These are phyloP conservation scores for Acer negundo DNA, from an alignment of 345 rosid genomes.

Conservation along the genomic window DNA sequence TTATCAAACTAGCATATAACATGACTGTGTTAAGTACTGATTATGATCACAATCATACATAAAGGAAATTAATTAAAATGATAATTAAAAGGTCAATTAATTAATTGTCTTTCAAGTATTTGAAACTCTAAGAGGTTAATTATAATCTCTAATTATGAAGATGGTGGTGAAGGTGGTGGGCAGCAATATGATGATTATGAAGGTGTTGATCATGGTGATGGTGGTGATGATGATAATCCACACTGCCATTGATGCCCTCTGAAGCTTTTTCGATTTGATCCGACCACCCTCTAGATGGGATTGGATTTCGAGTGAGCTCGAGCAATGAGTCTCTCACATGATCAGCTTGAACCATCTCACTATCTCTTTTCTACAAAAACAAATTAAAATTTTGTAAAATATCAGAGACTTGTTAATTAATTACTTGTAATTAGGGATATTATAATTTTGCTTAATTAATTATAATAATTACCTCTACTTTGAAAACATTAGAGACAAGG, in stretches of 20 bases:
- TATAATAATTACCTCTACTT: conserved; percentile 66
- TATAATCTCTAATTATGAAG: not conserved
- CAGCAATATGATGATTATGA: conserved; percentile 30
- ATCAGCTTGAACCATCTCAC: conserved; percentile 77
- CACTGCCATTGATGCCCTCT: conserved; percentile 32
- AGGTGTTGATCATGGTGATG: conserved; percentile 45
- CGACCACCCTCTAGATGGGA: conserved; percentile 53
- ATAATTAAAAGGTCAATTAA: not conserved
- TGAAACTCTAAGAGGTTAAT: not conserved
- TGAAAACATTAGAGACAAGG: conserved; percentile 87
- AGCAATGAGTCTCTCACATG: conserved; percentile 76
- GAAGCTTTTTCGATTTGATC: conserved; percentile 41
- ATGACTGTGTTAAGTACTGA: not conserved
- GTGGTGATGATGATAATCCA: conserved; percentile 43
- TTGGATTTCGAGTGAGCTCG: conserved; percentile 66
- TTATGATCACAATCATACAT: not conserved
- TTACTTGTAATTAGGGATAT: too few species aligned
- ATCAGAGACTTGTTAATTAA: not conserved
- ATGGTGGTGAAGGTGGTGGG: conserved; percentile 6
- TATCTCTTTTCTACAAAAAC: conserved; percentile 67
- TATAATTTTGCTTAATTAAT: too few species aligned
- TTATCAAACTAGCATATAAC: not conserved
- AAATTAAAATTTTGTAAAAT: conserved; percentile 5
- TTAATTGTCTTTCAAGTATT: not conserved
- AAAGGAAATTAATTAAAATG: not conserved